Conservation (phyloP, 2,329 filamentous ascomycete genomes). For the Microdochium paspali region DNA sequence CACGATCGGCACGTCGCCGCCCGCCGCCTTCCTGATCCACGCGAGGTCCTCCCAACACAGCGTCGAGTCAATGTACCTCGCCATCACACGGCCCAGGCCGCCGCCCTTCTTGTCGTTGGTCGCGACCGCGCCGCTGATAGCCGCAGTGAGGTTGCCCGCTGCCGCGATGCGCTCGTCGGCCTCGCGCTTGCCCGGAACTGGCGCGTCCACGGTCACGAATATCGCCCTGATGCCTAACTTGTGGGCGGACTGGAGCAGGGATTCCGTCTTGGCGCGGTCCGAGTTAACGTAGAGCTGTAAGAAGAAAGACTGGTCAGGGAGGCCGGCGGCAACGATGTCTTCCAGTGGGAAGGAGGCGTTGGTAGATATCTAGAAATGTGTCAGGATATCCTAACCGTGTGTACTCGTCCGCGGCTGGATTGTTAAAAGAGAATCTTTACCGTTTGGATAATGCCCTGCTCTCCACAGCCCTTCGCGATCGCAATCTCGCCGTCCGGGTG, state of each 20-base stretch:
- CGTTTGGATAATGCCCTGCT: background rate
- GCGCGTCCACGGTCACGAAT: conserved; percentile 35
- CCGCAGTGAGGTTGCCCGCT: conserved; percentile 27
- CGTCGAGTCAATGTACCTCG: conserved; percentile 38
- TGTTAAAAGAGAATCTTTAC: background rate
- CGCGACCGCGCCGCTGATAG: conserved; percentile 29
- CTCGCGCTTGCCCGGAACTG: conserved; percentile 36
- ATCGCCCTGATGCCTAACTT: conserved; percentile 27
- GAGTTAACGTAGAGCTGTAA: conserved; percentile 8
- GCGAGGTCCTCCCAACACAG: conserved; percentile 42
- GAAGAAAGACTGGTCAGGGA: conserved; percentile 1
- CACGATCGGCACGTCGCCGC: conserved; percentile 38
- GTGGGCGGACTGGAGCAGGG: background rate
- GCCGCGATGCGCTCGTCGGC: conserved; percentile 43
- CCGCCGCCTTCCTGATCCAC: conserved; percentile 36
- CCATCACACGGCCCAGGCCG: conserved; percentile 42
- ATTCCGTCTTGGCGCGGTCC: conserved; percentile 1
- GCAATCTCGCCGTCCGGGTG: conserved; percentile 4
- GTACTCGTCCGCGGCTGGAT: too few species aligned
- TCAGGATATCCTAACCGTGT: background rate
- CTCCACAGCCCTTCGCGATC: background rate
- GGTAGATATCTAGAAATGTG: background rate
- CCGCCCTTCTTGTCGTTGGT: conserved; percentile 42
- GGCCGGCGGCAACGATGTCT: conserved; percentile 3
- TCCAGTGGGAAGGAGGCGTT: conserved; percentile 3